A percentile compares a stretch with the other conserved stretches of the same genome.
Conservation (phyloP, 345 rosid species). For the Arabidopsis arenosa region DNA sequence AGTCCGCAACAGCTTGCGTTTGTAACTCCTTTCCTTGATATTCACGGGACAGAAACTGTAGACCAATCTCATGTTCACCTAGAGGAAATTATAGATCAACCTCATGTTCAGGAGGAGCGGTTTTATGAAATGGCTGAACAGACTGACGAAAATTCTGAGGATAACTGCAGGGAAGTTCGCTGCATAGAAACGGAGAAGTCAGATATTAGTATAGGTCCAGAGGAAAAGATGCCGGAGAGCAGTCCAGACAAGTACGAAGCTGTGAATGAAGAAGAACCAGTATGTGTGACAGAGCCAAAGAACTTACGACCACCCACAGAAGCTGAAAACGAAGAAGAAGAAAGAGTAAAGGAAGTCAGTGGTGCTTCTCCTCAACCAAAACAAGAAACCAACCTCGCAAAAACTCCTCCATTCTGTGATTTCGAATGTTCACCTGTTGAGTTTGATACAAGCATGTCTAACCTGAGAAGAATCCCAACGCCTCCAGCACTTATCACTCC, state of each 20-base stretch:
- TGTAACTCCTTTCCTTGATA: conserved; percentile 23
- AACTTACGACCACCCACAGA: conserved; percentile 6
- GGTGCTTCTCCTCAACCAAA: conserved; percentile 28
- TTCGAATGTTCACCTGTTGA: conserved; percentile 45
- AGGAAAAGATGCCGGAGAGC: conserved; percentile 44
- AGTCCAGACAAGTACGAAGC: conserved; percentile 37
- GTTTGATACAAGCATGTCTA: conserved; percentile 52
- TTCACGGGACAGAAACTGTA: conserved; percentile 28
- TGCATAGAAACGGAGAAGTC: conserved; percentile 61
- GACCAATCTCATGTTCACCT: conserved; percentile 31
- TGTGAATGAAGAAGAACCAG: conserved; percentile 43
- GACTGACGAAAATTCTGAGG: conserved; percentile 49
- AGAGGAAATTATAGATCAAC: conserved; percentile 48
- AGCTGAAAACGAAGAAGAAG: conserved; percentile 33
- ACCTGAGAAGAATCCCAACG: conserved; percentile 53
- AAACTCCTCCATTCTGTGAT: conserved; percentile 35
- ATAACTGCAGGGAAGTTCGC: conserved; percentile 62
- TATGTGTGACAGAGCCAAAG: conserved; percentile 24
- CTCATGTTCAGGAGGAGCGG: conserved; percentile 41
- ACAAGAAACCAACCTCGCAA: conserved; percentile 40
- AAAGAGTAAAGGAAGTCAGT: conserved; percentile 29
- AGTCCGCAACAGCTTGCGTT: conserved; percentile 47
- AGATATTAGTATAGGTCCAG: conserved; percentile 38
- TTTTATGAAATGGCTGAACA: conserved; percentile 44
- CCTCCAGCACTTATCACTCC: conserved; percentile 43